Base-by-base conservation (phyloP, 192 early-diverging fungal species). In the Podila epigama region DNA sequence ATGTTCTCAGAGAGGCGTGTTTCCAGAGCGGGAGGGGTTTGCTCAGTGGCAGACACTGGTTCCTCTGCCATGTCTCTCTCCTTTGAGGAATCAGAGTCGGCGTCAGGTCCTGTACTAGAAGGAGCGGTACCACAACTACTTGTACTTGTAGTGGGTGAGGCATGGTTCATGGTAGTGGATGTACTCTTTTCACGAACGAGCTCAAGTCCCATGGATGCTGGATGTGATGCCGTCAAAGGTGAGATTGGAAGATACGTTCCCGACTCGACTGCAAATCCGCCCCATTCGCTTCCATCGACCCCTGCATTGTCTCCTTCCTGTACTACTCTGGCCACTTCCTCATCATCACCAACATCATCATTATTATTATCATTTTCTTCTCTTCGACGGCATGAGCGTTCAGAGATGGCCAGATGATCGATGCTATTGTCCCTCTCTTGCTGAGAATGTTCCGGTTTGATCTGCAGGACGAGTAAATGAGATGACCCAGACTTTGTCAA, bases 211-310 rank as follows among this genome's bases (percentile, higher is more conserved):
- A n/a, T 28, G 2, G 18, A 6, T 12, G 39, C 13, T 58, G 66
- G 60, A 29, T 58, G 56, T 10, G 64, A 63, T 3, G 61, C 48
- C 1, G 66, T 67, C 22, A 77, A n/a, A 18, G 73, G 66, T 16
- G 73, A 77, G 9, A 68, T 39, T 1, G 73, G 73, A 29, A 68
- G 73, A 3, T 63, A 54, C 12, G 20, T 31, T 28, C 66, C 60
- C 27, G 73, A 68, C 36, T 22, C 22, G 18, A 77, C 56, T 42
- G 60, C 27, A 7, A 64, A 36, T 11, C 58, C 32, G 4, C 31
- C 22, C 73, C 73, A 77, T n/a, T 77, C 66, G 9, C 34, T 27
- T 8, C 68, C 72, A 16, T 34, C 25, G 3, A 40, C 3, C 15
- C 13, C 8, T 16, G 6, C 60, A 32, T 31, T 7, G 25, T 40